These are phyloP conservation scores for Crithidia mellificae DNA, from an alignment of 208 protist species.

Conservation along the genomic window DNA sequence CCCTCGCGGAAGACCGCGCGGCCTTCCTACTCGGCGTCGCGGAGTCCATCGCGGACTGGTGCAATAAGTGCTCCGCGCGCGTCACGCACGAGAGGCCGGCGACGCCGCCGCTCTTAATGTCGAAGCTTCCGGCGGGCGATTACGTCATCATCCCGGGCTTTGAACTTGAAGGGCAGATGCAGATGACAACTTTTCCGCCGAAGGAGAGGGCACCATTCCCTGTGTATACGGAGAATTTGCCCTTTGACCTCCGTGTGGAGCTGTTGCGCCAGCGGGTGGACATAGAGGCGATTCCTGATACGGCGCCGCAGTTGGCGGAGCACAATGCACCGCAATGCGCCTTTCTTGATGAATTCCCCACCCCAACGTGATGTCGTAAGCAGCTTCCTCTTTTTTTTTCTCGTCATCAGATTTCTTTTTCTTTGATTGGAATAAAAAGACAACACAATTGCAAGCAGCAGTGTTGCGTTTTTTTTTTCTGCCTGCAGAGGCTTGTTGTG, in stretches of 20 bases:
- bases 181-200: too few relatives aligned
- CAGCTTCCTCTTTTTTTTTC: too few relatives aligned
- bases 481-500: too few relatives aligned
- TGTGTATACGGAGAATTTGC: background rate
- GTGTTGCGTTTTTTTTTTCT: too few relatives aligned
- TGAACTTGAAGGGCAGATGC: too few relatives aligned
- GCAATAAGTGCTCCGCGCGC: background rate
- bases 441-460: background rate
- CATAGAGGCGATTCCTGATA: slow-evolving; percentile 57
- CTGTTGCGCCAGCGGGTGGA: slow-evolving; percentile 30
- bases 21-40: slow-evolving; percentile 25
- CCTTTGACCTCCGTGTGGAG: slow-evolving; percentile 10
- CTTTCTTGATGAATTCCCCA: slow-evolving; percentile 36
- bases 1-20: slow-evolving; percentile 1
- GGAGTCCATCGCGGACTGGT: slow-evolving; percentile 15
- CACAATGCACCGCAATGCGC: slow-evolving; percentile 31
- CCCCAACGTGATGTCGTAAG: background rate
- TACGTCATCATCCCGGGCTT: slow-evolving; percentile 70
- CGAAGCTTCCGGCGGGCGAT: slow-evolving; percentile 63
- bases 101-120: slow-evolving; percentile 22
- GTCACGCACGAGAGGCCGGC: background rate
- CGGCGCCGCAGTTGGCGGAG: slow-evolving; percentile 44
- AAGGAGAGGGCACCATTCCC: too few relatives aligned
- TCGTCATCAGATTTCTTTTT: background rate
- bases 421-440: background rate